Evolutionary conservation across 192 early-diverging fungal genomes (phyloP).

Genomic region (Gonapodya prolifera): DNA sequence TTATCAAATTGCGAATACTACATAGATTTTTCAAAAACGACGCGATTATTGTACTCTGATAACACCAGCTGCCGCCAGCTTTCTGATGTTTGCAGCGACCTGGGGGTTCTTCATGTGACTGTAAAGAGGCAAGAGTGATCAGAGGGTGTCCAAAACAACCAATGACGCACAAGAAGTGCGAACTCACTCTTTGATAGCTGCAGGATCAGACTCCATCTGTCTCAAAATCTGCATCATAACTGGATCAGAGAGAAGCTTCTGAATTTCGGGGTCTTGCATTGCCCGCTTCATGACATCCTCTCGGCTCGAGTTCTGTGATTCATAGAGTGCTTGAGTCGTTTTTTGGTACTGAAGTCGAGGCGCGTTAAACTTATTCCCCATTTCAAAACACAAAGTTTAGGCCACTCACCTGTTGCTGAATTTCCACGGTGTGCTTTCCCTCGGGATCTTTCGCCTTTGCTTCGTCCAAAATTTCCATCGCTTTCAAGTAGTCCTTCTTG

Average conservation of each 20-base stretch:
- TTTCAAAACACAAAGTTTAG: not conserved
- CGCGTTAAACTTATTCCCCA: not conserved
- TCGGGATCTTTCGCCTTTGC: slow-evolving; percentile 72
- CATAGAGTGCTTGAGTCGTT: not conserved
- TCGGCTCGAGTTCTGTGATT: slow-evolving; percentile 20
- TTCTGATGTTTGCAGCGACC: slow-evolving; percentile 88
- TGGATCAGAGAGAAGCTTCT: slow-evolving; percentile 72
- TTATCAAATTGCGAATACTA: not conserved
- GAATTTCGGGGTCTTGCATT: slow-evolving; percentile 85
- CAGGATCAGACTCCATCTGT: slow-evolving; percentile 94
- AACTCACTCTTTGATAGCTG: slow-evolving; percentile 67
- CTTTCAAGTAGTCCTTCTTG: slow-evolving; percentile 78
- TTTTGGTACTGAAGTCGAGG: not conserved
- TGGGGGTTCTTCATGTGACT: slow-evolving; percentile 86
- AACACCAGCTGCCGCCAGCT: slow-evolving; percentile 80
- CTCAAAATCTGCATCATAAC: slow-evolving; percentile 93
- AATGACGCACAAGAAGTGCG: slow-evolving; percentile 4
- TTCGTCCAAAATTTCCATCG: slow-evolving; percentile 64
- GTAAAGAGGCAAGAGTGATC: slow-evolving; percentile 7
- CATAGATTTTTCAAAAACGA: not conserved
- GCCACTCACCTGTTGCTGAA: slow-evolving; percentile 48
- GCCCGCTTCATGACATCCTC: slow-evolving; percentile 76
- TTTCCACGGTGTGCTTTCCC: slow-evolving; percentile 71
- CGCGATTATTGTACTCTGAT: slow-evolving; percentile 41
- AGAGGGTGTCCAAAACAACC: slow-evolving; percentile 1